Conservation (phyloP, 352 stramenopile genomes). For the Achlya hypogyna region DNA sequence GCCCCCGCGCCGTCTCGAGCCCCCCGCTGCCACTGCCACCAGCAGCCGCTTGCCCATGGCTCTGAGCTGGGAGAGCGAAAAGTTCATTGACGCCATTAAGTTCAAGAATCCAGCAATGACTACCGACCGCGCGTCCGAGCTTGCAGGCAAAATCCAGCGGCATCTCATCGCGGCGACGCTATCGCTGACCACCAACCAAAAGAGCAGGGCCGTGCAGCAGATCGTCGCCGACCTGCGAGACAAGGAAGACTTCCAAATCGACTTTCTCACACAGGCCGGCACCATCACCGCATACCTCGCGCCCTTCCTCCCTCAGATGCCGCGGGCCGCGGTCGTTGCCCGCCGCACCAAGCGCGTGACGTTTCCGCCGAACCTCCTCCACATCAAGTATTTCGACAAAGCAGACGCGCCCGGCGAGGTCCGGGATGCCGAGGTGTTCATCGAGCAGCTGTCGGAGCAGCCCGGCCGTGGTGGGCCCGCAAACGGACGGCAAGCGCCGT, state of each 20-base stretch:
- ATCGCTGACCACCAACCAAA: too few relatives aligned
- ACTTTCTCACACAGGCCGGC: neutral
- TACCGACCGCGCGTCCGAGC: neutral
- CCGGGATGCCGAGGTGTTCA: neutral
- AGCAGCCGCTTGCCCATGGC: neutral
- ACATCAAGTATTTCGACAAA: conserved; percentile 14
- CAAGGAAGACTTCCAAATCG: neutral
- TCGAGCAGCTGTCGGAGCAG: too few relatives aligned
- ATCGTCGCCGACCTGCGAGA: neutral
- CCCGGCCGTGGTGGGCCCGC: too few relatives aligned
- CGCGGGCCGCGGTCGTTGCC: neutral
- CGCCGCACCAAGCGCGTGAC: neutral
- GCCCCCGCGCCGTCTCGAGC: neutral
- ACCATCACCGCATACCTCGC: neutral
- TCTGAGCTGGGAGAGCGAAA: neutral
- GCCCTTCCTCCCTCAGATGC: neutral
- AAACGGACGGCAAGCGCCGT: neutral
- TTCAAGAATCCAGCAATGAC: neutral
- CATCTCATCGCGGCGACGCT: too few relatives aligned
- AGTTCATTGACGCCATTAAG: neutral
- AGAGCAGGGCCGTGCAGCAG: neutral
- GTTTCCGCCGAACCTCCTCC: conserved; percentile 2
- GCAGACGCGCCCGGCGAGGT: neutral
- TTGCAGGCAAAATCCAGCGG: neutral
- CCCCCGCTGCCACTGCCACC: neutral